Conservation (phyloP, 1,284 basidiomycete species). For the Schizophyllum amplum region DNA sequence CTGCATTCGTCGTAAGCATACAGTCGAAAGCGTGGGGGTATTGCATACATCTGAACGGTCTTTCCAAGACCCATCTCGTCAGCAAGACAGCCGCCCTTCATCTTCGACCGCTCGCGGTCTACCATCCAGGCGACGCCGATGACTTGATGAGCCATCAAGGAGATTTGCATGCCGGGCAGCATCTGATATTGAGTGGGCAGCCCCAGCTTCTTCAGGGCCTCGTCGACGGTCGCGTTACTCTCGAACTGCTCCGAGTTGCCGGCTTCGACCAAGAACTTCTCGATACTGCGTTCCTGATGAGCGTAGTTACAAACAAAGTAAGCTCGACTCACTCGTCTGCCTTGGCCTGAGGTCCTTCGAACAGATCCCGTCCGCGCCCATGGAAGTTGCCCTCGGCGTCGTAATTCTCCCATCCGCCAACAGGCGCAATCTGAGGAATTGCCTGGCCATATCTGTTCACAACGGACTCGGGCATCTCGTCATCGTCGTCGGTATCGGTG, state of each 20-base stretch:
- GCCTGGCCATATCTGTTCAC: slow-evolving; percentile 16
- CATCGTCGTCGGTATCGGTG: slow-evolving; percentile 5
- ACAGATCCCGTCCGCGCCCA: slow-evolving; percentile 37
- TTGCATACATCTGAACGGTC: slow-evolving; percentile 41
- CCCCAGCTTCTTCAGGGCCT: slow-evolving; percentile 36
- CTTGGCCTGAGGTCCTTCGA: slow-evolving; percentile 34
- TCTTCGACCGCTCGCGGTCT: slow-evolving; percentile 38
- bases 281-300: slow-evolving; percentile 28
- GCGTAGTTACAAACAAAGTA: background rate
- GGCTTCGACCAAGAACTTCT: slow-evolving; percentile 44
- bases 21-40: background rate
- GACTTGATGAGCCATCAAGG: slow-evolving; percentile 56
- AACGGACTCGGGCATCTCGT: slow-evolving; percentile 10
- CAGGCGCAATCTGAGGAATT: slow-evolving; percentile 17
- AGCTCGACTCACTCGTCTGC: slow-evolving; percentile 36
- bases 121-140: slow-evolving; percentile 65
- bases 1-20: slow-evolving; percentile 20
- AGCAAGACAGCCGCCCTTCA: slow-evolving; percentile 57
- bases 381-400: slow-evolving; percentile 37
- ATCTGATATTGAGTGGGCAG: slow-evolving; percentile 31
- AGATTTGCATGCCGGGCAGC: slow-evolving; percentile 45
- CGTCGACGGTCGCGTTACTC: slow-evolving; percentile 43
- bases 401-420: slow-evolving; percentile 21
- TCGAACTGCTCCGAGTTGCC: slow-evolving; percentile 51
- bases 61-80: slow-evolving; percentile 68